Evolutionary conservation across 495 filamentous ascomycete genomes (phyloP), one percentile per base, ranked within the genome.

Genomic region (Penicillium argentinense): DNA sequence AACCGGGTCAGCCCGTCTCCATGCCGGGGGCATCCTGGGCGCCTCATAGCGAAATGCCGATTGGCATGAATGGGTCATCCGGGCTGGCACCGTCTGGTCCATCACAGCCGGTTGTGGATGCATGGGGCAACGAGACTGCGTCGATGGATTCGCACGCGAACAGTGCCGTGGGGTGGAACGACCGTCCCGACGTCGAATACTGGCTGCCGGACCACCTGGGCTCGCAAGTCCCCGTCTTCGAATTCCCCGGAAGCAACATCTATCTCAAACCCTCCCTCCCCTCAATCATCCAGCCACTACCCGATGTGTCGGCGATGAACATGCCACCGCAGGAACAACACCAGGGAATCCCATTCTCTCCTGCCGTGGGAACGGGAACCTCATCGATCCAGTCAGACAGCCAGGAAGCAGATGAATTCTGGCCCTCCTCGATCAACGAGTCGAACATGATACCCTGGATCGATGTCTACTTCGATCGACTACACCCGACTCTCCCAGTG

Each of bases 401-500:
- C 19, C 53, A 43, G 21, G 51, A 62, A 8, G 18, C 29, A 7
- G 54, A 54, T 8, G 49, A 54, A 27, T 42, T 60, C 33, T 73
- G 69, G 69, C 69, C 69, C 3, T 21, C 60, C 4, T 62, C 63
- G 4, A 73, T 73, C 45, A 60, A 57, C 26, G 69, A 73, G 51
- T 59, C 59, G 7, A 73, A 67, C 42, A 65, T 73, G 56, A 66
- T 73, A 18, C 69, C 68, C 14, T 91, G 87, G 73, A 75, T 88
- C 48, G 87, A 93, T 12, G 89, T 88, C 54, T 95, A 86, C 73
- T 95, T 95, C 68, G 73, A 79, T 47, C 80, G 89, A 56, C 77
- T 95, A 66, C 91, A 95, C 56, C 79, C 86, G 12, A 87, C 83
- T 4, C 80, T 90, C 62, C 90, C 91, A 0, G 84, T 95, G 26